Conservation (phyloP, 495 filamentous ascomycete species). For the Penicillium turbatum region DNA sequence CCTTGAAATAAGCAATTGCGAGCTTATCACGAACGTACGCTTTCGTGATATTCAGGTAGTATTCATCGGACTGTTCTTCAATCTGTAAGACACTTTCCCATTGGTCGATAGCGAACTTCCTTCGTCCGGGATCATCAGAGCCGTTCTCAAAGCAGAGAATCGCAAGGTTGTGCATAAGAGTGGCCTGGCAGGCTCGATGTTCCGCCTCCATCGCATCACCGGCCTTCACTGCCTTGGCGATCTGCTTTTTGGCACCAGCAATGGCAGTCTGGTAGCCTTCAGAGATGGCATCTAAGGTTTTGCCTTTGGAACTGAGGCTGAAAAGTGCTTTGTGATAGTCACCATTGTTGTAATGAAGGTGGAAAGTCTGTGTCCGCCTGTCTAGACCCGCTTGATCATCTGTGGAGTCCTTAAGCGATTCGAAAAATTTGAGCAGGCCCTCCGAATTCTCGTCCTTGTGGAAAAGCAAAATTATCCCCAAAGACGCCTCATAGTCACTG, state of each 20-base stretch:
- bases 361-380: constrained; percentile 8
- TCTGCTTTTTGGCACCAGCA: not conserved
- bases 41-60: not conserved
- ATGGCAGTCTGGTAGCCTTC: constrained; percentile 11
- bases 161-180: constrained; percentile 10
- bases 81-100: constrained; percentile 9
- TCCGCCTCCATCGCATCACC: not conserved
- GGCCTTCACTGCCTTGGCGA: not conserved
- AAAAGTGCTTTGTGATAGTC: constrained; percentile 9
- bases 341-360: not conserved
- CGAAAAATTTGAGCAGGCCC: constrained; percentile 10
- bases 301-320: not conserved
- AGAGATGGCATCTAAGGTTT: constrained; percentile 8
- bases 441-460: constrained; percentile 2
- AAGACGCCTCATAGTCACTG: constrained; percentile 4
- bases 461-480: constrained; percentile 1
- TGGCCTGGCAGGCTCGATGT: not conserved
- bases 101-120: constrained; percentile 4
- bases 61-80: not conserved
- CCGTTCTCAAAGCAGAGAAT: constrained; percentile 6
- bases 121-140: not conserved
- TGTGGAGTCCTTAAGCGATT: constrained; percentile 10
- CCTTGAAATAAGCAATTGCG: not conserved
- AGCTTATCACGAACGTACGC: not conserved
- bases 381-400: constrained; percentile 6